Evolutionary conservation across 176 grass and related monocot species (phyloP), one percentile per base, ranked within the genome.

Genomic region (Oryza glaberrima): DNA sequence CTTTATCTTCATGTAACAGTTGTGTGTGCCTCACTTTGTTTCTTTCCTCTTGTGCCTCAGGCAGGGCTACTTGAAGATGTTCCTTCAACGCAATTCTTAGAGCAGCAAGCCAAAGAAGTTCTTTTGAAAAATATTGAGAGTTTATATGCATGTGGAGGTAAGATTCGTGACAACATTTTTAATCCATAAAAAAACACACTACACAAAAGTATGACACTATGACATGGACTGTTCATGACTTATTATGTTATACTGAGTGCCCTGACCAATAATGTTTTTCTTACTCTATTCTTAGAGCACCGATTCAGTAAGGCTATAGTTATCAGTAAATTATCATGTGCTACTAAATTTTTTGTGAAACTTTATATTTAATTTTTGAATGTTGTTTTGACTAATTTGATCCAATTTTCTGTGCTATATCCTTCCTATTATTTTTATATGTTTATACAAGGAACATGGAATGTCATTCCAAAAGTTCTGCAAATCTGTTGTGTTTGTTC

Each of bases 141-240:
- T 82, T 84, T 98, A 49, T 98, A 98, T 51, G 89, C 93, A 85
- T 95, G 93, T 86, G 91, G 90, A 87, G 91, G 96, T 95, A 92
- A 19, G 76, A 82, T 74, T 13, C 19, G 17, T 4, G 6, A 10
- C 48, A 77, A 69, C 68, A 65, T 11, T 22, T 84, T 34, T 23
- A 61, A 68, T 82, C 46, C 47, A 20, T 82, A 4, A 16, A 45
- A 22, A 22, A 34, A 48, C 35, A 80, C 20, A 1, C 17, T 73
- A 69, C 79, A 73, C 25, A 67, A 19, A 15, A 79, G 12, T 84
- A 88, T 64, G 22, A 30, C 15, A 79, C 45, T 8, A 88, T 64
- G 30, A 40, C 11, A 79, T 72, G 17, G 30, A 49, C 19, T 52
- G 14, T 41, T 41, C 40, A 38, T 38, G 36, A 38, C 36, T 70